Evolutionary conservation across 2,329 filamentous ascomycete genomes (phyloP), one percentile per base, ranked within the genome.

Genomic region (Aspergillus neoniger): DNA sequence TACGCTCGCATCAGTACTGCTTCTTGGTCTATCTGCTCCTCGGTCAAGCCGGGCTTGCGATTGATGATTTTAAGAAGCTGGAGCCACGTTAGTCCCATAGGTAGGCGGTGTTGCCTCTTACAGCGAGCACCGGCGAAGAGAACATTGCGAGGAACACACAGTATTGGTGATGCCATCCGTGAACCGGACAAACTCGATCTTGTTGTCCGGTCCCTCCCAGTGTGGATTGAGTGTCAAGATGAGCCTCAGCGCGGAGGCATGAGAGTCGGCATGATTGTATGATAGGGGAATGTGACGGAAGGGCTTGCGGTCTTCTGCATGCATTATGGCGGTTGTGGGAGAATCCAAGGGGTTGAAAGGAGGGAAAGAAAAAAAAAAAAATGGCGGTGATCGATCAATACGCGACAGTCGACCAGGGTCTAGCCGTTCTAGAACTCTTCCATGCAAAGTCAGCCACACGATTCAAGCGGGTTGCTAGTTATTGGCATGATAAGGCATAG

Each of bases 141-240:
- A 51, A 32, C 38, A 25, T 58, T 23, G 23, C 44, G 17, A 17
- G 23, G 12, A 52, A 82, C 83, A 67, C 79, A 87, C 85, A 66
- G 93, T 98, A 79, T 99, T 99, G 67, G 95, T 99, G 79, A 98
- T 99, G 73, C 95, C 95, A 72, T 99, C 95, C 41, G 92, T 99
- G 81, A 98, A 99, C 65, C 91, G 89, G 67, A 92, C 84, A 73
- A 98, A 91, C 71, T 95, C 88, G 69, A 99, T 84, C 47, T 88
- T 85, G 59, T 91, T 90, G 65, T 88, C 86, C 38, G 85, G 81
- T 51, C 85, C 83, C 67, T 87, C 84, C 95, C 95, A 99, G 69
- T 96, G 87, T 10, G 93, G 93, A 61, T 89, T 86, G 63, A 97
- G 82, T 28, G 91, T 85, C 68, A 92, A 82, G 70, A 97, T 88